These are phyloP conservation scores for Teunomyces aglyptinius DNA, from an alignment of 805 yeast species.

Conservation along the genomic window DNA sequence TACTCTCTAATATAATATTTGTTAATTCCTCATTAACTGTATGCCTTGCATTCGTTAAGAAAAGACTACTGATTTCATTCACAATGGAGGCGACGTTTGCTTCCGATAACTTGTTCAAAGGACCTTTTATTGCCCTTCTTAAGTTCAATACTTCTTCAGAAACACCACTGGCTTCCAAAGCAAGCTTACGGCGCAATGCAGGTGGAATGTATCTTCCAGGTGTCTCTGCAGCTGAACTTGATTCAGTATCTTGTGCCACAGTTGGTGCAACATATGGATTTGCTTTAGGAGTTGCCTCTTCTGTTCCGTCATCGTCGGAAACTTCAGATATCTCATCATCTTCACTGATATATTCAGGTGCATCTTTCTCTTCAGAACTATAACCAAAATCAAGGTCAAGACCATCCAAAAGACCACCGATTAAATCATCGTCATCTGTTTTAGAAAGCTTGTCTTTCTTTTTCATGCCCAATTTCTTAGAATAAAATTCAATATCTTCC, in stretches of 20 bases:
- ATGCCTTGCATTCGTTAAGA: conserved; percentile 68
- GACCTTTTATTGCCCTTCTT: conserved; percentile 70
- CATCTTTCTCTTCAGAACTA: conserved; percentile 27
- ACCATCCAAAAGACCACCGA: conserved; percentile 83
- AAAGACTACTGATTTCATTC: conserved; percentile 63
- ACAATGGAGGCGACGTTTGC: conserved; percentile 73
- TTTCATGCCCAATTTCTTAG: conserved; percentile 71
- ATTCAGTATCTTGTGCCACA: conserved; percentile 11
- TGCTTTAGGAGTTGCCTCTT: conserved; percentile 43
- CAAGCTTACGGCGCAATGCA: conserved; percentile 61
- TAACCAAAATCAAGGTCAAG: conserved; percentile 48
- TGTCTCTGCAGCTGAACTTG: conserved; percentile 9
- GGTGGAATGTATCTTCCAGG: conserved; percentile 77
- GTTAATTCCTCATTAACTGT: conserved; percentile 72
- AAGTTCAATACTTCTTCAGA: conserved; percentile 46
- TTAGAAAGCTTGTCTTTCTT: conserved; percentile 46
- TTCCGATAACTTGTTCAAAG: conserved; percentile 85
- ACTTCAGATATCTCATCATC: conserved; percentile 4
- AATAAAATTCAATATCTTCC: conserved; percentile 77
- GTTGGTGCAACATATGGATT: conserved; percentile 74
- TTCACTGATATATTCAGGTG: conserved; percentile 20
- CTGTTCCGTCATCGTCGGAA: conserved; percentile 21
- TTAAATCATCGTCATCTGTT: conserved; percentile 64
- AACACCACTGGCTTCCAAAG: conserved; percentile 34
- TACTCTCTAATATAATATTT: conserved; percentile 59